These are phyloP conservation scores for Amphirosellinia nigrospora DNA, from an alignment of 495 filamentous ascomycete genomes.

Conservation along the genomic window DNA sequence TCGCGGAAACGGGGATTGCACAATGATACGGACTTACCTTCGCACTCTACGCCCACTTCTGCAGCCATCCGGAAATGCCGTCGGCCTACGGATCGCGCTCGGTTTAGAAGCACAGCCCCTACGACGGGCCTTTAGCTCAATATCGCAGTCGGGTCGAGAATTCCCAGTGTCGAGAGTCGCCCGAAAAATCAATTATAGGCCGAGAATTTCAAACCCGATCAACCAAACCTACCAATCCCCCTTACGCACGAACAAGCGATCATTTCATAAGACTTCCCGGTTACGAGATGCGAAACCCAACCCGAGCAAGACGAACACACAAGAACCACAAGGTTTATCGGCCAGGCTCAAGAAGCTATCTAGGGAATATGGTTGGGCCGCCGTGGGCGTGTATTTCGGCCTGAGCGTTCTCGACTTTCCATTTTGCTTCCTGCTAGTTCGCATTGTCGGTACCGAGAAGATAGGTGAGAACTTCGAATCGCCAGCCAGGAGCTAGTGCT, in stretches of 20 bases:
- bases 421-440: constrained; percentile 89
- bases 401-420: constrained; percentile 91
- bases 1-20: constrained; percentile 17
- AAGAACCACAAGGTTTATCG: constrained; percentile 63
- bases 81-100: constrained; percentile 30
- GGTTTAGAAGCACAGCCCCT: constrained; percentile 29
- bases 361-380: constrained; percentile 92
- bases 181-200: constrained; percentile 14
- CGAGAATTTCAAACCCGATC: not conserved
- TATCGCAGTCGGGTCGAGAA: constrained; percentile 15
- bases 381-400: constrained; percentile 85
- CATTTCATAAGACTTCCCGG: constrained; percentile 38
- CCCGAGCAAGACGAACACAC: constrained; percentile 27
- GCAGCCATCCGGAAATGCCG: constrained; percentile 21
- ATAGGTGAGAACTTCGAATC: constrained; percentile 66
- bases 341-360: constrained; percentile 80
- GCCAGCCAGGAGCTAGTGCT: constrained; percentile 48
- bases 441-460: constrained; percentile 78
- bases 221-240: constrained; percentile 15
- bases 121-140: constrained; percentile 33
- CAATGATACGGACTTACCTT: constrained; percentile 33
- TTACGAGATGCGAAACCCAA: constrained; percentile 34
- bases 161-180: constrained; percentile 4
- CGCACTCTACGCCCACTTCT: constrained; percentile 30
- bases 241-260: constrained; percentile 33